Evolutionary conservation across 352 stramenopile genomes (phyloP).

Genomic region (Blastocystis sp.): DNA sequence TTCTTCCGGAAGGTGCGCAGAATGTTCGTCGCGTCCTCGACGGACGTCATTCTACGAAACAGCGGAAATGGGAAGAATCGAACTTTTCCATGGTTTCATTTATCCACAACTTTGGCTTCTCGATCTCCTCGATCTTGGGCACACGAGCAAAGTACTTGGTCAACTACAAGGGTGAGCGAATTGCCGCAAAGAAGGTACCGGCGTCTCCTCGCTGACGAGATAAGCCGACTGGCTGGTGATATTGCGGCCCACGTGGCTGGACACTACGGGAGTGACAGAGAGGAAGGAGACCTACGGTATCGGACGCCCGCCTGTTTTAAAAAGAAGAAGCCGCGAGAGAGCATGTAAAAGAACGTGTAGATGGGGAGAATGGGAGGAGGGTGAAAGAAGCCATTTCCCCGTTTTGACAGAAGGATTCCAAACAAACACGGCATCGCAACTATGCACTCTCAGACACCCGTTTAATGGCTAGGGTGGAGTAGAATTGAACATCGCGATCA

Average conservation of each 20-base stretch:
- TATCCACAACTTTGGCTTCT: conserved; percentile 57
- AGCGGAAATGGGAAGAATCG: background rate
- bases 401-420: conserved; percentile 2
- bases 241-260: conserved; percentile 12
- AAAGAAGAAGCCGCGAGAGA: no score
- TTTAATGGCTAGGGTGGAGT: background rate
- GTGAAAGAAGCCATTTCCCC: no score
- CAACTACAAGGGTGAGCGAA: background rate
- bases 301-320: no score
- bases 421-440: background rate
- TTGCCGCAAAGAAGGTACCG: background rate
- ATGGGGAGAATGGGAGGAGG: no score
- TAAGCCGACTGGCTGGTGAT: conserved; percentile 66
- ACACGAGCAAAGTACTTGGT: conserved; percentile 23
- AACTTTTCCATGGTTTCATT: conserved; percentile 52
- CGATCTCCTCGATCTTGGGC: conserved; percentile 9
- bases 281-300: no score
- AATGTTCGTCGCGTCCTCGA: conserved; percentile 17
- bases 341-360: no score
- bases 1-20: conserved; percentile 11
- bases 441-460: background rate
- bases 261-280: conserved; percentile 3
- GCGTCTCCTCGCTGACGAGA: conserved; percentile 58
- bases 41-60: conserved; percentile 44
- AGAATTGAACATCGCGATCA: conserved; percentile 31